Percentiles rank a stretch among this genome's conserved stretches.
Evolutionary conservation across 2,329 filamentous ascomycete species (phyloP).

Genomic region (Bisporella sp.): DNA sequence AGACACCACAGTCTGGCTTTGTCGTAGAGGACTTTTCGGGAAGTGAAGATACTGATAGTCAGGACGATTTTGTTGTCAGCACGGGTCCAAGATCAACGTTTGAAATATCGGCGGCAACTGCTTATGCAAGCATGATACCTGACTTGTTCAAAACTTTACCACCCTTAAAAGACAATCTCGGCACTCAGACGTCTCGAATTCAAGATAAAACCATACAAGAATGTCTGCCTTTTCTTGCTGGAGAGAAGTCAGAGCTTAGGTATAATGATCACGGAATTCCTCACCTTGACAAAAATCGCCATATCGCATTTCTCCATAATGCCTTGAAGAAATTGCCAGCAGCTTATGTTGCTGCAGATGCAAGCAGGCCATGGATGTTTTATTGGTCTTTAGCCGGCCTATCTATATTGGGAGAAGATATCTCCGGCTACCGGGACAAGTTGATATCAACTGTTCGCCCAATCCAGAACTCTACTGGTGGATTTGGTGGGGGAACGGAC

Average conservation of each 20-base stretch:
- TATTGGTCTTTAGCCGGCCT: slow-evolving; percentile 86
- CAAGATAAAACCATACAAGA: slow-evolving; percentile 64
- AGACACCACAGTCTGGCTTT: slow-evolving; percentile 11
- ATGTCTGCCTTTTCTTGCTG: slow-evolving; percentile 61
- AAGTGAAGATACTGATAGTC: too few relatives aligned
- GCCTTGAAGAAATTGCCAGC: slow-evolving; percentile 57
- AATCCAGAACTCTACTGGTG: slow-evolving; percentile 76
- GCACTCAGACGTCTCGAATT: slow-evolving; percentile 58
- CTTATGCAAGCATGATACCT: slow-evolving; percentile 34
- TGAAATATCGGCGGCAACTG: slow-evolving; percentile 15
- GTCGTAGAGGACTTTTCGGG: slow-evolving; percentile 11
- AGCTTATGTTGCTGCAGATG: slow-evolving; percentile 68
- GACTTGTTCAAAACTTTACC: slow-evolving; percentile 52
- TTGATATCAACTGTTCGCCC: slow-evolving; percentile 69
- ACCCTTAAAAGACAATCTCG: slow-evolving; percentile 56
- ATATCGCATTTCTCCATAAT: slow-evolving; percentile 55
- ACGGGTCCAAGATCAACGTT: background rate
- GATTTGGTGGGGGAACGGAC: slow-evolving; percentile 90
- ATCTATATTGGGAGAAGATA: slow-evolving; percentile 68
- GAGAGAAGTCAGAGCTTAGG: slow-evolving; percentile 36
- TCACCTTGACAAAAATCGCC: slow-evolving; percentile 57
- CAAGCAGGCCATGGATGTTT: slow-evolving; percentile 86
- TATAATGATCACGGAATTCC: slow-evolving; percentile 68
- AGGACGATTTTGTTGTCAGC: background rate
- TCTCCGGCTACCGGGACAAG: slow-evolving; percentile 55